phyloP scores from a whole-genome alignment of 805 yeast genomes.

The Sungouiozyma ichnusensis region DNA sequence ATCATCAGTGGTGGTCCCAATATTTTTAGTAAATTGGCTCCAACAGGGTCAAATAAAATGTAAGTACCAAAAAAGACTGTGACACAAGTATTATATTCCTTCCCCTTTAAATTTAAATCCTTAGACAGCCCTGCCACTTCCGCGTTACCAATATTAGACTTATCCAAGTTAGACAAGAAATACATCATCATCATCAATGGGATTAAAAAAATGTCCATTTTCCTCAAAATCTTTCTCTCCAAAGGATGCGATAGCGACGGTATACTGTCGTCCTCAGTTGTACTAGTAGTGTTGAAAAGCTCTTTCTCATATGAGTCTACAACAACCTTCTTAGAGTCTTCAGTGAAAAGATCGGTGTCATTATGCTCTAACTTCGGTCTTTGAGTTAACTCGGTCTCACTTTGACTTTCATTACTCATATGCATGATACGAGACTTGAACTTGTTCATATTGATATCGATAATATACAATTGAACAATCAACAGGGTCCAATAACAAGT shows the following conservation, averaged over 20 bases:
- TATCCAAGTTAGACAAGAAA: slow-evolving; percentile 40
- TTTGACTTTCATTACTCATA: neutral
- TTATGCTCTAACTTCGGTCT: neutral
- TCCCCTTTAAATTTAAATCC: slow-evolving; percentile 30
- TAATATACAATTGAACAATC: too few species aligned
- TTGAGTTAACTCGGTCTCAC: neutral
- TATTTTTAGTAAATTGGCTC: slow-evolving; percentile 30
- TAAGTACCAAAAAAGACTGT: slow-evolving; percentile 40
- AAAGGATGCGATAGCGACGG: slow-evolving; percentile 23
- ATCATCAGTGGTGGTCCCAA: slow-evolving; percentile 31
- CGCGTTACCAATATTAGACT: slow-evolving; percentile 52
- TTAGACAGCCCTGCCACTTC: slow-evolving; percentile 40
- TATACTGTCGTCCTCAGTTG: slow-evolving; percentile 20
- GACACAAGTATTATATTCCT: slow-evolving; percentile 35
- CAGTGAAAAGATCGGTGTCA: neutral
- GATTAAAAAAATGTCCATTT: slow-evolving; percentile 35
- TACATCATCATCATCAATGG: slow-evolving; percentile 36
- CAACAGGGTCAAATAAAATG: slow-evolving; percentile 30
- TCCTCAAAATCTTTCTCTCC: slow-evolving; percentile 29
- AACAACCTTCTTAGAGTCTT: neutral
- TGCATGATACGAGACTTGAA: too few species aligned
- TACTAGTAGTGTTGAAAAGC: slow-evolving; percentile 11
- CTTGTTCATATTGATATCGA: too few species aligned
- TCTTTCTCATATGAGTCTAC: slow-evolving; percentile 9
- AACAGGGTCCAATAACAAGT: too few species aligned